phyloP scores from a whole-genome alignment of 2,329 filamentous ascomycete species.

The Aspergillus thermomutatus region DNA sequence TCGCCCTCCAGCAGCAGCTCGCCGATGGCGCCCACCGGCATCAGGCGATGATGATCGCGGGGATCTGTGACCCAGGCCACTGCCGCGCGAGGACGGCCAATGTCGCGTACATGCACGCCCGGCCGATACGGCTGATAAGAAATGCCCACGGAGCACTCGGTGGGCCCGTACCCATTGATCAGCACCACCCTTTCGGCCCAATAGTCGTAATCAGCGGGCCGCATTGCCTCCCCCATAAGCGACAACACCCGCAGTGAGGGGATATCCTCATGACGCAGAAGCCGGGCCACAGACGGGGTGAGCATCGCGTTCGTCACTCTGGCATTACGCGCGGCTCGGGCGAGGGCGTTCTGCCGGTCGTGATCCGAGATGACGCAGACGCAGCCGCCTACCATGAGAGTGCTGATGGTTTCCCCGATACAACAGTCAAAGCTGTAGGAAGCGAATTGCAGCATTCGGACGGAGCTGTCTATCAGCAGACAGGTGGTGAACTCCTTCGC shows the following conservation, averaged over 20 bases:
- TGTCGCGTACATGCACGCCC: too few species aligned
- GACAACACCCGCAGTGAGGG: slow-evolving; percentile 28
- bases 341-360: neutral
- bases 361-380: neutral
- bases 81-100: too few species aligned
- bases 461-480: too few species aligned
- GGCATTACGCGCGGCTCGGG: slow-evolving; percentile 5
- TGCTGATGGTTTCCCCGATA: neutral
- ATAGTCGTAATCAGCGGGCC: neutral
- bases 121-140: too few species aligned
- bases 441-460: slow-evolving; percentile 12
- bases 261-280: slow-evolving; percentile 20
- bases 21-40: slow-evolving; percentile 4
- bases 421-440: neutral
- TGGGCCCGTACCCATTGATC: slow-evolving; percentile 3
- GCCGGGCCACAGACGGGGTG: slow-evolving; percentile 52
- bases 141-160: slow-evolving; percentile 5
- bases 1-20: neutral
- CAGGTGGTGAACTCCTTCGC: too few species aligned
- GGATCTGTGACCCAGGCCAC: slow-evolving; percentile 1
- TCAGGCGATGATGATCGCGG: neutral
- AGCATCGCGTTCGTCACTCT: slow-evolving; percentile 49
- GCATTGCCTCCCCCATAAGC: slow-evolving; percentile 17
- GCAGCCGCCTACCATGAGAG: neutral
- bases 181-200: slow-evolving; percentile 3